Percentiles rank a stretch among this genome's conserved stretches.
Evolutionary conservation across 2,329 filamentous ascomycete genomes (phyloP).

Genomic region (Colletotrichum tropicicola): DNA sequence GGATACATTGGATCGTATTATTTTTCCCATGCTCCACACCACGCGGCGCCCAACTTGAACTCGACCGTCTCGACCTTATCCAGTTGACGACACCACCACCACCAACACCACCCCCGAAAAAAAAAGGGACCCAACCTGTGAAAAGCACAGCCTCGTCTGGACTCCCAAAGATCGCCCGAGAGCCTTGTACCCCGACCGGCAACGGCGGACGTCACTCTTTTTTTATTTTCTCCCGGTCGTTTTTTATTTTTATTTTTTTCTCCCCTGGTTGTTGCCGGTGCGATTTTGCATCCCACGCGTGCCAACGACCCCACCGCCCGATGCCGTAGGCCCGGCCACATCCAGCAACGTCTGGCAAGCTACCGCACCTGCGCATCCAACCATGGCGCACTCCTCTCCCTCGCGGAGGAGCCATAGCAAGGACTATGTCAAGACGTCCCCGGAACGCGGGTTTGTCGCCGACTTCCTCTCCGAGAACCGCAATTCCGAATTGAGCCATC

Average conservation of each 20-base stretch:
- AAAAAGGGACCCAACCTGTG: not conserved
- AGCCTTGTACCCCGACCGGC: slow-evolving; percentile 11
- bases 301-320: slow-evolving; percentile 19
- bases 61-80: slow-evolving; percentile 11
- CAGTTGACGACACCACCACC: slow-evolving; percentile 1
- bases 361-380: slow-evolving; percentile 11
- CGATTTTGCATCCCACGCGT: slow-evolving; percentile 17
- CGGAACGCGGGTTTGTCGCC: slow-evolving; percentile 59
- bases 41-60: slow-evolving; percentile 9
- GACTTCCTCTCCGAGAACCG: slow-evolving; percentile 69
- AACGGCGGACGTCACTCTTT: slow-evolving; percentile 12
- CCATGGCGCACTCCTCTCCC: slow-evolving; percentile 56
- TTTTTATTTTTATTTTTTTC: not conserved
- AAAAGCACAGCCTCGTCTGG: slow-evolving; percentile 27
- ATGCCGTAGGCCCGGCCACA: slow-evolving; percentile 22
- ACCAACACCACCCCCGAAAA: too few relatives aligned
- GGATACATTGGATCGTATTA: too few relatives aligned
- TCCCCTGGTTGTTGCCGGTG: slow-evolving; percentile 4
- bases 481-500: slow-evolving; percentile 70
- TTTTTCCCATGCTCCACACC: slow-evolving; percentile 28
- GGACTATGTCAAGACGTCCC: slow-evolving; percentile 49
- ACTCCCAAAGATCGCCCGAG: slow-evolving; percentile 4
- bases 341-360: slow-evolving; percentile 8
- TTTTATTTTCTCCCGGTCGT: not conserved
- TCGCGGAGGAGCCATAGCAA: slow-evolving; percentile 41